Base-by-base conservation (phyloP, 2,329 filamentous ascomycete genomes). In the Aspergillus piperis region DNA sequence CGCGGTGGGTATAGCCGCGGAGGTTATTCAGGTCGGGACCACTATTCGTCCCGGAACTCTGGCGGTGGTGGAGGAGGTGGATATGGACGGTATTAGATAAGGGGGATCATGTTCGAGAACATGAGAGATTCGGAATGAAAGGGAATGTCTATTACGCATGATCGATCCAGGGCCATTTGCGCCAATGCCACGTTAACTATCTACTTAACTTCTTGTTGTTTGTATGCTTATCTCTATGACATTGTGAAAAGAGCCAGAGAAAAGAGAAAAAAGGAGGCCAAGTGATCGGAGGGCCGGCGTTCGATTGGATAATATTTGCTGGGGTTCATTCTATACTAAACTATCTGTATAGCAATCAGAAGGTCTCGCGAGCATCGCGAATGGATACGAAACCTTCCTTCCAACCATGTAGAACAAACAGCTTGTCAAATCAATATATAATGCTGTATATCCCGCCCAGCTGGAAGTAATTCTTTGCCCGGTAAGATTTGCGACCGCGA, bases 81-180 rank as follows among this genome's bases (percentile, higher is more conserved):
- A 58, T 77, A 78, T 64, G 73, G 74, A 32, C 71, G 76, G 25
- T 78, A 78, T 64, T 74, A 70, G 57, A 36, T 36, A 36, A 36
- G 32, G 32, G 32, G 32, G 32, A 13, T 17, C 30, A 30, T 30
- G 38, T 32, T 55, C 53, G 23, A 17, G 39, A 39, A 13, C 25
- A 25, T 47, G 48, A 50, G 27, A 55, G 39, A 59, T 60, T 42
- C 39, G 25, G 41, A 23, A 42, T 62, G 51, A 54, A 25, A 19
- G 32, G 44, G 19, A 13, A 13, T 58, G 59, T 57, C 59, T 50
- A 54, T 61, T 55, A 32, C 27, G 42, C 54, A 32, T 39, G 57
- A 59, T 30, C 10, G 25, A 27, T 50, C 27, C 32, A 17, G 41
- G 41, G 41, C 19, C 19, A 36, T 21, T 44, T 44, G 10, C 19